Conservation (phyloP, 139 green algal species). For the Diplosphaera chodatii region DNA sequence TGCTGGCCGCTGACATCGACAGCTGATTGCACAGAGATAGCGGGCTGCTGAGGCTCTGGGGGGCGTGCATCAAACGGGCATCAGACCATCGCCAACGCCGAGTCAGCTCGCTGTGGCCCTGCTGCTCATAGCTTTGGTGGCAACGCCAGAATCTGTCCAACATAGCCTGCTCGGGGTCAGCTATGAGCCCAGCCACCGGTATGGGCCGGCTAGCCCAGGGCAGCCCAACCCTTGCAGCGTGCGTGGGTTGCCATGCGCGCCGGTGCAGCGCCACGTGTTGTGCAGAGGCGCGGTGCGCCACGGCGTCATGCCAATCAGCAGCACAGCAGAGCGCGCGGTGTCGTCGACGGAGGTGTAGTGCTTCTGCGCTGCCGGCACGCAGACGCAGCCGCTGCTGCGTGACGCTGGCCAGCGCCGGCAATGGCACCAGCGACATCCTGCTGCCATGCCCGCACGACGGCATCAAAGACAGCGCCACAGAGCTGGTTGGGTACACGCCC, state of each 20-base stretch:
- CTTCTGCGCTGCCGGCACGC: too few species aligned
- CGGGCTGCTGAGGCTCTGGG: too few species aligned
- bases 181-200: neutral
- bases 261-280: neutral
- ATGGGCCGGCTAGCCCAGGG: neutral
- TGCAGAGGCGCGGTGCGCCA: neutral
- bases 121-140: too few species aligned
- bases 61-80: too few species aligned
- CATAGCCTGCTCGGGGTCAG: too few species aligned
- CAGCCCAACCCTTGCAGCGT: neutral
- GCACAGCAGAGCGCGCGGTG: neutral
- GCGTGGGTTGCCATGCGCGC: neutral
- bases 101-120: too few species aligned
- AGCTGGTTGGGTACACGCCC: conserved; percentile 74
- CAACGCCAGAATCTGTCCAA: too few species aligned
- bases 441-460: conserved; percentile 1
- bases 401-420: neutral
- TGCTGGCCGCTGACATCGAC: too few species aligned
- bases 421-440: neutral
- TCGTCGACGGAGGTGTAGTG: neutral
- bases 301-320: neutral
- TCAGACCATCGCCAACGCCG: too few species aligned
- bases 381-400: neutral
- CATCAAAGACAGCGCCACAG: conserved; percentile 38
- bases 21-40: too few species aligned